phyloP scores from a whole-genome alignment of 371 early-diverging fungal genomes.

The Rhizopus microsporus region DNA sequence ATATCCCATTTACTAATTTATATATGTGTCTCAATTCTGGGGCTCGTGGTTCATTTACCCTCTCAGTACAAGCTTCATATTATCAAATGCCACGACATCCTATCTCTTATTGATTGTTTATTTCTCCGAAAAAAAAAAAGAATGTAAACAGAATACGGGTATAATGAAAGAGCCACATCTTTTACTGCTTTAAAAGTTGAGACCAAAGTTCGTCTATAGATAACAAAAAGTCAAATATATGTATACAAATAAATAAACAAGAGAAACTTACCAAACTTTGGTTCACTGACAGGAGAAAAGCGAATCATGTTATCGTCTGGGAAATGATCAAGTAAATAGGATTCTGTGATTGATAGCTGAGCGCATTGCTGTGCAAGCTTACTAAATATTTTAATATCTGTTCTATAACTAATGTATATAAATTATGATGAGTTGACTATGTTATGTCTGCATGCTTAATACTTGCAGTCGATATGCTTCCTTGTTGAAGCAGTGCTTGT shows the following conservation, averaged over 20 bases:
- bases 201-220: constrained; percentile 9
- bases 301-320: constrained; percentile 63
- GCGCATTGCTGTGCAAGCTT: constrained; percentile 83
- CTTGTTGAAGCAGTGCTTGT: constrained; percentile 72
- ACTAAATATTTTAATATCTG: constrained; percentile 67
- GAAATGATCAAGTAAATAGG: constrained; percentile 67
- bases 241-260: background rate
- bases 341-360: constrained; percentile 72
- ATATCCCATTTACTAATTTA: no score
- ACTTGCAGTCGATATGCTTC: constrained; percentile 73
- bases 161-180: background rate
- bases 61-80: no score
- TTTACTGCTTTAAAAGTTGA: constrained; percentile 5
- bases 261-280: constrained; percentile 48
- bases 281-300: constrained; percentile 56
- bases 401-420: constrained; percentile 46
- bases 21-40: no score
- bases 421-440: background rate
- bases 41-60: no score
- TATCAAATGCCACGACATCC: no score
- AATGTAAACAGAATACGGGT: no score
- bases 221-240: background rate
- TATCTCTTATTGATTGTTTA: no score
- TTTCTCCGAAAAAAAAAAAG: no score
- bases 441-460: background rate